These are phyloP conservation scores for Spathaspora sp. DNA, from an alignment of 805 yeast species.

Conservation along the genomic window DNA sequence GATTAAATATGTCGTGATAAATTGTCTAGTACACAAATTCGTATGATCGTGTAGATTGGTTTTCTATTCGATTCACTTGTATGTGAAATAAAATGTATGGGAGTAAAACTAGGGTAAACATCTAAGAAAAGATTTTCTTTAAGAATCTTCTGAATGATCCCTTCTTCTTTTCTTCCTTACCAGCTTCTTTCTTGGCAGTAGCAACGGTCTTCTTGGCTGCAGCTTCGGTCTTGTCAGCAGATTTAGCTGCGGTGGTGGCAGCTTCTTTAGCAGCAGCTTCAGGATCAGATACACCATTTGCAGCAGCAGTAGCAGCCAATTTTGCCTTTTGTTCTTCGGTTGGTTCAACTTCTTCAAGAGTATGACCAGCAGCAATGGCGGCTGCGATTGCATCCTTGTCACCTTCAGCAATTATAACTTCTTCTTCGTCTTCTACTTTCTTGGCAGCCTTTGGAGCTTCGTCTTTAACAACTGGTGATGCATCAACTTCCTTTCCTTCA, in stretches of 20 bases:
- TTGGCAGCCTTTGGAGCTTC: too few relatives aligned
- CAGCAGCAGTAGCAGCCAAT: constrained; percentile 12
- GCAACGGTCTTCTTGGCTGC: background rate
- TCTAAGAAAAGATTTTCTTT: constrained; percentile 13
- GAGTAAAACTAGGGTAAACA: background rate
- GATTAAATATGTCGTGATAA: background rate
- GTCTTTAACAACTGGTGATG: constrained; percentile 18
- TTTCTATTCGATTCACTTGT: background rate
- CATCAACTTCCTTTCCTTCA: constrained; percentile 18
- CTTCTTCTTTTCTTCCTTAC: constrained; percentile 9
- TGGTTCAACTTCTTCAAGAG: constrained; percentile 41
- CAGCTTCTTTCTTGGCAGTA: background rate
- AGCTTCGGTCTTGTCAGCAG: background rate
- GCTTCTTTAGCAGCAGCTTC: background rate
- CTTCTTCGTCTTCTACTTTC: constrained; percentile 23
- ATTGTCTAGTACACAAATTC: background rate
- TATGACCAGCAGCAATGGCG: constrained; percentile 33
- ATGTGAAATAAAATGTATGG: background rate
- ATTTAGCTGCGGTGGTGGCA: background rate
- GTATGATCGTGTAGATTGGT: background rate
- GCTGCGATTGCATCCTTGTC: constrained; percentile 27
- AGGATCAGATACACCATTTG: background rate
- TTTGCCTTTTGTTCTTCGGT: constrained; percentile 34
- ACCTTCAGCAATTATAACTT: constrained; percentile 40
- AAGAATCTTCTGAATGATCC: constrained; percentile 12